Percentiles rank a stretch among this genome's conserved stretches.
These are phyloP conservation scores for Penicillium coffeae DNA, from an alignment of 495 filamentous ascomycete genomes.

Conservation along the genomic window DNA sequence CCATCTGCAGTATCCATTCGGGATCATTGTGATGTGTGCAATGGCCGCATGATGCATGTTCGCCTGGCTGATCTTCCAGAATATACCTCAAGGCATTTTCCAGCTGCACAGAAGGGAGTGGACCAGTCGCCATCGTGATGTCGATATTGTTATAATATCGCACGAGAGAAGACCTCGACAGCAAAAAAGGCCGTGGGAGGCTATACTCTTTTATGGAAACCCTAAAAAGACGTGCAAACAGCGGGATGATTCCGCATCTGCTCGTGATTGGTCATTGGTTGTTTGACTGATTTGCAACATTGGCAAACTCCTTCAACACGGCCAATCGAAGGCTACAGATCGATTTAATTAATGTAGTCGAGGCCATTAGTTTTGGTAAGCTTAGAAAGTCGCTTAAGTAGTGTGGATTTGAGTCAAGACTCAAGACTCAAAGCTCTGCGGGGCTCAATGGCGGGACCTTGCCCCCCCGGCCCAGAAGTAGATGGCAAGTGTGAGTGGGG, in stretches of 20 bases:
- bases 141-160: neutral
- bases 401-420: no score
- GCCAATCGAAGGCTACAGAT: no score
- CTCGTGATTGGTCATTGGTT: neutral
- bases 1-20: slow-evolving; percentile 7
- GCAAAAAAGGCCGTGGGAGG: neutral
- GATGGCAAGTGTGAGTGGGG: no score
- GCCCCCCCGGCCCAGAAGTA: no score
- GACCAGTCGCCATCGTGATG: neutral
- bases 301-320: no score
- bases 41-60: neutral
- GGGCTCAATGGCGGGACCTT: no score
- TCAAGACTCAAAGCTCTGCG: no score
- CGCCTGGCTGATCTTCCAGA: neutral
- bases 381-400: no score
- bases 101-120: neutral
- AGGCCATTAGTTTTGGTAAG: no score
- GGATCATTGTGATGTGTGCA: neutral
- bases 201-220: neutral
- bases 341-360: no score
- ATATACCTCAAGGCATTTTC: neutral
- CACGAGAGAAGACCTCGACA: no score
- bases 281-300: neutral
- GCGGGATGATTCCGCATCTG: neutral
- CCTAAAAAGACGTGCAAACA: neutral